Percentiles rank a stretch among this genome's conserved stretches.
These are phyloP conservation scores for Diphasiastrum complanatum DNA, from an alignment of 83 land plant species.

Conservation along the genomic window DNA sequence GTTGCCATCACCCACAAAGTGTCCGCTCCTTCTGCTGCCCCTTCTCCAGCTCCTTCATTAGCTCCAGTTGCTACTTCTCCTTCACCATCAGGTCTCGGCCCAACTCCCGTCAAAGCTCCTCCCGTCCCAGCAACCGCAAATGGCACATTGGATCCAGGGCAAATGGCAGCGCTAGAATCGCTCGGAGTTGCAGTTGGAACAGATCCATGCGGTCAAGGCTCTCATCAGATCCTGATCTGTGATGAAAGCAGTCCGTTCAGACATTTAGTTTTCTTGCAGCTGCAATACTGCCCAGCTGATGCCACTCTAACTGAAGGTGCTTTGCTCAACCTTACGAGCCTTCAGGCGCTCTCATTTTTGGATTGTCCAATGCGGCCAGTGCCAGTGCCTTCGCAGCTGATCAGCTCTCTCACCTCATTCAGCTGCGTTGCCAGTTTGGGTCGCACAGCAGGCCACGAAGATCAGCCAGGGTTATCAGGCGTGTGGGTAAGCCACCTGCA, in stretches of 20 bases:
- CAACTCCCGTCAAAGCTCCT: neutral
- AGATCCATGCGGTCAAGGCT: slow-evolving; percentile 8
- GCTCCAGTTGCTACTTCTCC: neutral
- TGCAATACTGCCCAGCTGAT: slow-evolving; percentile 13
- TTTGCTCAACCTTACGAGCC: slow-evolving; percentile 9
- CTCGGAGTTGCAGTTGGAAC: slow-evolving; percentile 2
- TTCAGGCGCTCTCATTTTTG: slow-evolving; percentile 20
- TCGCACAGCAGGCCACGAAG: slow-evolving; percentile 9
- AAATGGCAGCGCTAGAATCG: slow-evolving; percentile 14
- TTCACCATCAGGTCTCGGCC: neutral
- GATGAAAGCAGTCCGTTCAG: slow-evolving; percentile 7
- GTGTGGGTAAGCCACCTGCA: slow-evolving; percentile 20
- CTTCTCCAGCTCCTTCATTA: slow-evolving; percentile 1
- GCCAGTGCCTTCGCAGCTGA: slow-evolving; percentile 8
- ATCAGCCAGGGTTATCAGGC: slow-evolving; percentile 9
- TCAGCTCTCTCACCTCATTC: slow-evolving; percentile 12
- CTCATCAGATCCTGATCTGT: slow-evolving; percentile 9
- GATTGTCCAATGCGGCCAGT: slow-evolving; percentile 14
- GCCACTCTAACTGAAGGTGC: slow-evolving; percentile 5
- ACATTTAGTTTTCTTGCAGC: slow-evolving; percentile 15
- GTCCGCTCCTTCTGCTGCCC: slow-evolving; percentile 9
- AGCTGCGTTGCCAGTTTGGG: slow-evolving; percentile 21
- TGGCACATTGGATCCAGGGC: slow-evolving; percentile 11
- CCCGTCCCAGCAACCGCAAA: neutral
- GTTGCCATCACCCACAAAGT: too few species aligned